These are phyloP conservation scores for Albugo laibachii DNA, from an alignment of 352 stramenopile species.

Conservation along the genomic window DNA sequence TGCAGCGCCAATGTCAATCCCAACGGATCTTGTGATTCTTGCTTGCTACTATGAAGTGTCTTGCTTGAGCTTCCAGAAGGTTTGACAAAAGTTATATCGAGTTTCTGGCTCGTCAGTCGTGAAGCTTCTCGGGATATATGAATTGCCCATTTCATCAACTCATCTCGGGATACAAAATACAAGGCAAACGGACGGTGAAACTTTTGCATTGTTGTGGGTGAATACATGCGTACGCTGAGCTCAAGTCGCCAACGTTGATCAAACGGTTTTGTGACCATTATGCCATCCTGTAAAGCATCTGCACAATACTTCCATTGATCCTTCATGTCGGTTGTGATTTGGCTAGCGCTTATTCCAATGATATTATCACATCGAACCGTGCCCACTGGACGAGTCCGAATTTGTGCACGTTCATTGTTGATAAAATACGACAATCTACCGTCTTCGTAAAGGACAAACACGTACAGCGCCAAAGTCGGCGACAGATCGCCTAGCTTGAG, in stretches of 20 bases:
- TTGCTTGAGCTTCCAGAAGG: not conserved
- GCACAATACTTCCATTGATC: not conserved
- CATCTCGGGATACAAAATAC: constrained; percentile 51
- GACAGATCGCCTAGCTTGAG: constrained; percentile 63
- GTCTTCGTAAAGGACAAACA: constrained; percentile 60
- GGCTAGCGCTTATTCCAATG: constrained; percentile 54
- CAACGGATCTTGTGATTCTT: too few species aligned
- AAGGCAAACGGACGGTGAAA: constrained; percentile 62
- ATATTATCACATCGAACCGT: constrained; percentile 66
- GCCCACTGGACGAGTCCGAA: constrained; percentile 44
- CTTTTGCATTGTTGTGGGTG: constrained; percentile 18
- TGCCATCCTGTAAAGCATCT: not conserved
- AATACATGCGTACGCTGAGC: constrained; percentile 21
- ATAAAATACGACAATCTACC: constrained; percentile 70
- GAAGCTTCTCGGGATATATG: constrained; percentile 57
- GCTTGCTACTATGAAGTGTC: not conserved
- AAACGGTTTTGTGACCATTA: not conserved
- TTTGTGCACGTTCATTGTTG: constrained; percentile 25
- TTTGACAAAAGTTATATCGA: constrained; percentile 13
- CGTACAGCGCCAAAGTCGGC: constrained; percentile 32
- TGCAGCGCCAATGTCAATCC: constrained; percentile 37
- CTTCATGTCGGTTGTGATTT: constrained; percentile 19
- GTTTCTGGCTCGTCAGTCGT: constrained; percentile 58
- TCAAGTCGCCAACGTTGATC: constrained; percentile 28
- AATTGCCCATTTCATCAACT: constrained; percentile 78